phyloP scores from a whole-genome alignment of 768 basidiomycete genomes.

The Pleurotus ostreatus region DNA sequence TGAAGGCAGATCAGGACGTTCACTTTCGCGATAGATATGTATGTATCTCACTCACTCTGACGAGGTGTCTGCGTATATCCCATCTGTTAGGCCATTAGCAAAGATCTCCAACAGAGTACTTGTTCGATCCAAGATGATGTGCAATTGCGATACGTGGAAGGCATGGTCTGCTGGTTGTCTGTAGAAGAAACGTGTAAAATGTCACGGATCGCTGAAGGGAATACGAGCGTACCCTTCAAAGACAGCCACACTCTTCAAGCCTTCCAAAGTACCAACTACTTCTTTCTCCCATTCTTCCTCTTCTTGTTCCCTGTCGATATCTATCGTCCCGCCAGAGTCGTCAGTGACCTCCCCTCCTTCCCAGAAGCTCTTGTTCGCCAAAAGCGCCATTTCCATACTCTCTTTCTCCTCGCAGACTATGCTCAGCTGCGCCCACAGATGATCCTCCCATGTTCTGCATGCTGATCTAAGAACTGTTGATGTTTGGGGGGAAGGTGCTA shows the following conservation, averaged over 20 bases:
- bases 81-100: constrained; percentile 50
- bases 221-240: constrained; percentile 53
- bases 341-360: constrained; percentile 52
- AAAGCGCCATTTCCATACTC: constrained; percentile 58
- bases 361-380: constrained; percentile 77
- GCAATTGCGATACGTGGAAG: constrained; percentile 79
- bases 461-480: constrained; percentile 62
- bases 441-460: constrained; percentile 91
- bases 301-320: constrained; percentile 1
- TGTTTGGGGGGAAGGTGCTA: constrained; percentile 71
- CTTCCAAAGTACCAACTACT: constrained; percentile 52
- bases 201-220: background rate
- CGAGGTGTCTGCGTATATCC: constrained; percentile 41
- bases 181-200: background rate
- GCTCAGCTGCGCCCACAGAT: constrained; percentile 88
- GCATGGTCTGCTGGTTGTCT: constrained; percentile 67
- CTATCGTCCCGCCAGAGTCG: constrained; percentile 12
- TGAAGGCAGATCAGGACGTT: constrained; percentile 20
- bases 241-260: constrained; percentile 52
- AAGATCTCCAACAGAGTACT: constrained; percentile 67
- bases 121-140: constrained; percentile 71
- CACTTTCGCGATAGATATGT: no score
- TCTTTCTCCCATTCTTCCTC: constrained; percentile 68
- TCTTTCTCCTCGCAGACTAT: constrained; percentile 80
- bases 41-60: constrained; percentile 46